Base-by-base conservation (phyloP, 768 basidiomycete species). In the Amanita molliuscula region DNA sequence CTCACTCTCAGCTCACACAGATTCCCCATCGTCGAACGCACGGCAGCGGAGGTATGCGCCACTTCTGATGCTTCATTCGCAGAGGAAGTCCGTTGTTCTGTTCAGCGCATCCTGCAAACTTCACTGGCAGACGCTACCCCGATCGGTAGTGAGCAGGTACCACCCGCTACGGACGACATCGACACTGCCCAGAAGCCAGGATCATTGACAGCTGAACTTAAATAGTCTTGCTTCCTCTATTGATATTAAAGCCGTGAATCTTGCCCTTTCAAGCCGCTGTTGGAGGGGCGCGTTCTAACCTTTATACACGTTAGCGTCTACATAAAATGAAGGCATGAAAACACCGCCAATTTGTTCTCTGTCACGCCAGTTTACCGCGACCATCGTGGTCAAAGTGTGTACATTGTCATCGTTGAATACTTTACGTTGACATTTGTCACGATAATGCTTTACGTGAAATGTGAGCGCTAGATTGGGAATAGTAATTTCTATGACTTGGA, bases 11-110 rank as follows among this genome's bases (percentile, higher is more conserved):
- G 57, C 57, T 49, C 37, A 28, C 29, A 28, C 59, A 84, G 84
- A 52, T 84, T 79, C 61, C 82, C 82, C 15, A 66, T 83, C 23
- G 72, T 84, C 25, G 81, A 84, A 53, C 78, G 81, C 15, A 79
- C 81, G 9, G 75, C 78, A 3, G 67, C 67, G 28, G 77, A 76
- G 37, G 65, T 72, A 4, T 69, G 68, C 46, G 65, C 72, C 46
- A 66, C 80, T 26, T 70, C 72, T n/a, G 76, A 81, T 53, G 57
- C 65, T 10, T 54, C 67, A 10, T 77, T 81, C 57, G 54, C 68
- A 2, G 65, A 67, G 47, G 67, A 63, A 35, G 67, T 81, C 42
- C 70, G 65, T 42, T 55, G 55, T 15, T 71, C 71, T 6, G 51
- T 78, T 11, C 63, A 73, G 45, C 74, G 69, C 16, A 73, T 78